phyloP scores from a whole-genome alignment of 2,329 filamentous ascomycete species.

The Pseudocercospora ulei region DNA sequence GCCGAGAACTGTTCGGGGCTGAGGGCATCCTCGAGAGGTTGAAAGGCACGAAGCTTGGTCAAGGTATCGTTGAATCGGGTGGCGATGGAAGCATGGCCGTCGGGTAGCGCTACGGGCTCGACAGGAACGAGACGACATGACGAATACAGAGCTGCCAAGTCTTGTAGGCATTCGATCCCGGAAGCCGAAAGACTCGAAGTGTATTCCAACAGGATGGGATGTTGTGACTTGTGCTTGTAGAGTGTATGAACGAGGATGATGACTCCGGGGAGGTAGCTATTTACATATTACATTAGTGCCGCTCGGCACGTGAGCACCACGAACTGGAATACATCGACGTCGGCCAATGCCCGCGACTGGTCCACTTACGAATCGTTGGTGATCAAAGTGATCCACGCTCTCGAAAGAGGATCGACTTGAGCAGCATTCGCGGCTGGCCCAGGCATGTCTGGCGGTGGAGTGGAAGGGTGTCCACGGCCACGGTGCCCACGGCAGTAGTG shows the following conservation, averaged over 20 bases:
- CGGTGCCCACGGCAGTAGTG: not conserved
- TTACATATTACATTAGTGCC: too few species aligned
- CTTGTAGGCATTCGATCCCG: constrained; percentile 39
- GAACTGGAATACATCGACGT: too few species aligned
- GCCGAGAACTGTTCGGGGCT: not conserved
- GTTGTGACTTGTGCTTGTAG: constrained; percentile 38
- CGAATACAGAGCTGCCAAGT: constrained; percentile 37
- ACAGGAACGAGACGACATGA: constrained; percentile 36
- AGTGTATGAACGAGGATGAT: constrained; percentile 45
- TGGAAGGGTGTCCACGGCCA: not conserved
- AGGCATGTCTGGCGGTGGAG: constrained; percentile 6
- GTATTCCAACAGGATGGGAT: constrained; percentile 45
- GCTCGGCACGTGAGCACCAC: too few species aligned
- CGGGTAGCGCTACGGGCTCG: constrained; percentile 14
- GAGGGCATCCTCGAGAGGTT: constrained; percentile 32
- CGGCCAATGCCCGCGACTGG: too few species aligned
- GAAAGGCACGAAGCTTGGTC: constrained; percentile 48
- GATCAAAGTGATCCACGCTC: constrained; percentile 38
- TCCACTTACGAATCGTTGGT: constrained; percentile 44
- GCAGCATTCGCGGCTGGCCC: constrained; percentile 12
- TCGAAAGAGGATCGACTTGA: constrained; percentile 10
- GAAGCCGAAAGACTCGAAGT: constrained; percentile 39
- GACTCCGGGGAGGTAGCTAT: constrained; percentile 46
- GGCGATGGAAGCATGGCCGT: constrained; percentile 35
- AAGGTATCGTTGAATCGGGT: constrained; percentile 48